These are phyloP conservation scores for Aegilops tauschii DNA, from an alignment of 176 grass and related monocot genomes.

Conservation along the genomic window DNA sequence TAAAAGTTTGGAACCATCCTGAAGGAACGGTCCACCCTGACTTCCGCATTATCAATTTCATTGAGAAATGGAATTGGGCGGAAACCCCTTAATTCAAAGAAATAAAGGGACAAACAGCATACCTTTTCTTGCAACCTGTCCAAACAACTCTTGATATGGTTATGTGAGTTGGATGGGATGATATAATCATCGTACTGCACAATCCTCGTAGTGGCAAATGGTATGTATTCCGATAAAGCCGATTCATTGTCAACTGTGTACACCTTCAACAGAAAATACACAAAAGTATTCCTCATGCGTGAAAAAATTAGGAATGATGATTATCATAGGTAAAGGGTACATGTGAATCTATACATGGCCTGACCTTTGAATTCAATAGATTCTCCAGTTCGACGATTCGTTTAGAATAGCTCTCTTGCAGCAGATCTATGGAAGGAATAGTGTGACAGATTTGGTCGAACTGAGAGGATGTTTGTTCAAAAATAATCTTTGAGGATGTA, in stretches of 20 bases:
- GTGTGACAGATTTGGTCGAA: neutral
- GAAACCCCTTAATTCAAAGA: too few relatives aligned
- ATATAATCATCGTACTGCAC: constrained; percentile 45
- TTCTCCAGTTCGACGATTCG: constrained; percentile 58
- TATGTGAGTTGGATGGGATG: constrained; percentile 13
- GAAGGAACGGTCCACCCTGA: too few relatives aligned
- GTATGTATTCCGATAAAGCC: constrained; percentile 47
- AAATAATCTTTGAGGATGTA: neutral
- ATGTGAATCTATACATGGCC: neutral
- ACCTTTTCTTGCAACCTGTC: constrained; percentile 55
- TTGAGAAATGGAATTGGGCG: too few relatives aligned
- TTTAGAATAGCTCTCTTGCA: neutral
- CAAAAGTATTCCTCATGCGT: neutral
- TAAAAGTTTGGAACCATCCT: too few relatives aligned
- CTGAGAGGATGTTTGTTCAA: neutral
- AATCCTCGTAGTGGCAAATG: constrained; percentile 59
- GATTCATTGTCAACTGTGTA: constrained; percentile 73
- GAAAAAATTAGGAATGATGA: neutral
- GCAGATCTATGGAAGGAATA: constrained; percentile 28
- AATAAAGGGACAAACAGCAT: neutral
- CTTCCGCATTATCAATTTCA: too few relatives aligned
- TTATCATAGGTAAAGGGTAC: constrained; percentile 1
- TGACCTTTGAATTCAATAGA: constrained; percentile 81
- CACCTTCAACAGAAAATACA: constrained; percentile 56
- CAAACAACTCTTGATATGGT: constrained; percentile 28